These are phyloP conservation scores for Fragaria vesca DNA, from an alignment of 306 rosid genomes.

Conservation along the genomic window DNA sequence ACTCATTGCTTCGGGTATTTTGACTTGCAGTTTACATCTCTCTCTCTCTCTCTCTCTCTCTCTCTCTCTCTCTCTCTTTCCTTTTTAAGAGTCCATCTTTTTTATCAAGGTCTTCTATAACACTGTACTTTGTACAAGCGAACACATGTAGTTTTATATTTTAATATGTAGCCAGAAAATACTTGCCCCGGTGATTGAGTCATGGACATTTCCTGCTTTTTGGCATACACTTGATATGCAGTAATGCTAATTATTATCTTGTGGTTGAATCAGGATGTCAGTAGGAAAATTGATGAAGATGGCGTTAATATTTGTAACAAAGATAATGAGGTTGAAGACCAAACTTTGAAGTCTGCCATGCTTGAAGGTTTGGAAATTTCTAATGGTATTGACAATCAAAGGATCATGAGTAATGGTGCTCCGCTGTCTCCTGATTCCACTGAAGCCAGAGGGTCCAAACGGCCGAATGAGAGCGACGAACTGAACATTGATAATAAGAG, in stretches of 20 bases:
- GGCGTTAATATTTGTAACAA: conserved; percentile 28
- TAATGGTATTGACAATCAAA: conserved; percentile 39
- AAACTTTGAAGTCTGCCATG: conserved; percentile 27
- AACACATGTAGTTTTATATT: neutral
- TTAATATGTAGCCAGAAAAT: conserved; percentile 30
- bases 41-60: neutral
- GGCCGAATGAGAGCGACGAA: conserved; percentile 44
- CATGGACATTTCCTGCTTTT: neutral
- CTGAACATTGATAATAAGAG: conserved; percentile 50
- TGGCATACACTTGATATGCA: neutral
- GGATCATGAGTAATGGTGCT: conserved; percentile 26
- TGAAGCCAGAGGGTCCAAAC: conserved; percentile 69
- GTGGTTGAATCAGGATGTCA: conserved; percentile 36
- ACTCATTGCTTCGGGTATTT: conserved; percentile 2
- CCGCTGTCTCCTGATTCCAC: conserved; percentile 32
- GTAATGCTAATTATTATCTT: neutral
- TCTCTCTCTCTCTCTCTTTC: neutral
- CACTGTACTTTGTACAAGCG: neutral
- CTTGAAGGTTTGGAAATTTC: conserved; percentile 40
- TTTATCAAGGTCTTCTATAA: neutral
- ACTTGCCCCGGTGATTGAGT: conserved; percentile 28
- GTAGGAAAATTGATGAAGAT: conserved; percentile 35
- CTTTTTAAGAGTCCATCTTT: neutral
- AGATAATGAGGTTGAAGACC: conserved; percentile 34
- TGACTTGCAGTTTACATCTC: neutral